Evolutionary conservation across 2,329 filamentous ascomycete genomes (phyloP), one percentile per base, ranked within the genome.

Genomic region (Colletotrichum brevisporum): DNA sequence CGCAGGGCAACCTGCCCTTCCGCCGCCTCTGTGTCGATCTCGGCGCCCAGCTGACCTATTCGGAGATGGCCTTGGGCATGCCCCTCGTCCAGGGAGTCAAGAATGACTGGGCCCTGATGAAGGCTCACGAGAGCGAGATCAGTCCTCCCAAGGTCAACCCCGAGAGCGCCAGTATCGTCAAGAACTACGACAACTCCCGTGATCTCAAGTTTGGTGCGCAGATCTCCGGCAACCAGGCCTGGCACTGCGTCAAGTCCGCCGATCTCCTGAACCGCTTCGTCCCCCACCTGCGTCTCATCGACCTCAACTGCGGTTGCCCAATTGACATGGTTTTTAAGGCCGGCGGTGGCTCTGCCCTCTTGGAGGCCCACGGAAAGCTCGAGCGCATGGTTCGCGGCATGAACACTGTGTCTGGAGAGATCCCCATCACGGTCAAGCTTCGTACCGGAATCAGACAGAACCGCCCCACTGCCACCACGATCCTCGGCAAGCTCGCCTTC

Each of bases 371-470:
- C 36, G 90, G 90, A 67, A 98, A 98, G 81, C 84, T 99, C 57
- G 95, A 98, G 80, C 95, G 95, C 80, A 98, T 98, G 82, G 87
- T 99, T 51, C 89, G 95, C 71, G 96, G 96, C 74, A 99, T 99
- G 96, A 98, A 97, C 77, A 89, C 91, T 50, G 94, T 98, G 12
- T 97, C 94, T 4, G 92, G 92, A 51, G 93, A 97, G 75, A 91
- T 97, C 27, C 96, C 96, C 24, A 94, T 99, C 75, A 97, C 94
- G 0, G 93, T 94, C 74, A 99, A 99, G 84, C 95, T 99, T 74
- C 90, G 96, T 69, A 98, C 93, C 83, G 96, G 96, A 54, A 94
- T 96, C 27, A 92, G 89, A 75, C 94, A 94, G 78, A 90, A 89
- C 73, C 87, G 89, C 59, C 94, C 94, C 0, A 97, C 90, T 0